A percentile compares a stretch with the other conserved stretches of the same genome.
Conservation (phyloP, 2,329 filamentous ascomycete species). For the Xylariaceae sp. region DNA sequence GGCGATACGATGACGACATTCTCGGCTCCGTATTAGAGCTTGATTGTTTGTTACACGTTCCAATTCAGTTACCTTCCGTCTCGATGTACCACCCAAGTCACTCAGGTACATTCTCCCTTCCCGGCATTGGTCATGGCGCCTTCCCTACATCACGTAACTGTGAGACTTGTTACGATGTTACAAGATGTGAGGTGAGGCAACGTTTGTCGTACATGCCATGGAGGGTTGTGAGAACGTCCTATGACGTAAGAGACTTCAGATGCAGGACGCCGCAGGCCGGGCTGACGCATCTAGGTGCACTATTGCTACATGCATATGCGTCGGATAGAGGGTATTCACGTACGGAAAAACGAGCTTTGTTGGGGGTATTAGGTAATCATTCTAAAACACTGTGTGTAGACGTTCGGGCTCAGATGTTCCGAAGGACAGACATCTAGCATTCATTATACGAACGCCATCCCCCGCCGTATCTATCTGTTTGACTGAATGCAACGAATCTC, state of each 20-base stretch:
- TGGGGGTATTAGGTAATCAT: too few species aligned
- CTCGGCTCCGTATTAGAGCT: not conserved
- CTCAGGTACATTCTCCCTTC: not conserved
- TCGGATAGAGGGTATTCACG: too few species aligned
- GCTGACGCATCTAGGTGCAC: not conserved
- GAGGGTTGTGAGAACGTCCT: not conserved
- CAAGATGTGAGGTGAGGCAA: not conserved
- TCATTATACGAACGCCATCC: too few species aligned
- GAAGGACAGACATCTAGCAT: too few species aligned
- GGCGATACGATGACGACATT: slow-evolving; percentile 20
- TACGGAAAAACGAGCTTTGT: too few species aligned
- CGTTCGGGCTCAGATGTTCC: too few species aligned
- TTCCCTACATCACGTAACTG: slow-evolving; percentile 11
- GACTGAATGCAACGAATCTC: too few species aligned
- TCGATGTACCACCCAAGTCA: not conserved
- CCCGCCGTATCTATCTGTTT: too few species aligned
- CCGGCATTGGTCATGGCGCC: not conserved
- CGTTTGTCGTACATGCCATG: not conserved
- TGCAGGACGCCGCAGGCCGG: not conserved
- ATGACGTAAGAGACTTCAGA: slow-evolving; percentile 22
- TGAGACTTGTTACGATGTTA: slow-evolving; percentile 10
- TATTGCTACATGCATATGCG: not conserved
- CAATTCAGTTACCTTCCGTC: not conserved
- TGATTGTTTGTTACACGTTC: not conserved
- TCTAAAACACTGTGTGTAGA: too few species aligned